These are phyloP conservation scores for Boechera retrofracta DNA, from an alignment of 345 rosid species.

Conservation along the genomic window DNA sequence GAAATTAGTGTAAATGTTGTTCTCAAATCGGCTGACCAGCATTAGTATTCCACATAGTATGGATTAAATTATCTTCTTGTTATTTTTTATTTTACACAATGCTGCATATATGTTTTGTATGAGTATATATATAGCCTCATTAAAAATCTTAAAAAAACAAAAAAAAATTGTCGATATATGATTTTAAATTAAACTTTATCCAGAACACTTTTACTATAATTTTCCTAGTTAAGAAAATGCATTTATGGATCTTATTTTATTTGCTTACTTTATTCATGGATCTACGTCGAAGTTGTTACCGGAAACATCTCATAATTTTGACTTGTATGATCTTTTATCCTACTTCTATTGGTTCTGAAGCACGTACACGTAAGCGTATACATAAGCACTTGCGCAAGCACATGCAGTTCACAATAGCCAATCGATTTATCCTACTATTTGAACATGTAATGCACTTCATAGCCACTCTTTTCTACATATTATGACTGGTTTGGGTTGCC, in stretches of 20 bases:
- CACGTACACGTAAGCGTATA: conserved; percentile 26
- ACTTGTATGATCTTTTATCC: conserved; percentile 33
- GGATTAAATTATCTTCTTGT: neutral
- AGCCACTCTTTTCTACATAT: conserved; percentile 11
- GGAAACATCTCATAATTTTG: conserved; percentile 31
- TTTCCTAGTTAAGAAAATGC: neutral
- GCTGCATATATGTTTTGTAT: neutral
- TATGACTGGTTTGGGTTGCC: neutral
- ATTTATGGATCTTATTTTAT: neutral
- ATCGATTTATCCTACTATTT: conserved; percentile 5
- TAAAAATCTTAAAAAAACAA: neutral
- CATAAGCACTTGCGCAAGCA: conserved; percentile 28
- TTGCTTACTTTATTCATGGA: conserved; percentile 1
- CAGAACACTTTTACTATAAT: neutral
- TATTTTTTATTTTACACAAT: neutral
- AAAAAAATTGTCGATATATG: neutral
- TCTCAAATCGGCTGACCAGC: neutral
- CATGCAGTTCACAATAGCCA: conserved; percentile 13
- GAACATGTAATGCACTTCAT: conserved; percentile 15
- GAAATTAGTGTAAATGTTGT: neutral
- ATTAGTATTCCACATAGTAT: neutral
- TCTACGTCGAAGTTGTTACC: conserved; percentile 20
- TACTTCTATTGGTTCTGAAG: conserved; percentile 24
- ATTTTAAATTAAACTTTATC: neutral
- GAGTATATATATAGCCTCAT: neutral